Evolutionary conservation across 1,284 basidiomycete species (phyloP), one percentile per base, ranked within the genome.

Genomic region (Sphagnurus paluster): DNA sequence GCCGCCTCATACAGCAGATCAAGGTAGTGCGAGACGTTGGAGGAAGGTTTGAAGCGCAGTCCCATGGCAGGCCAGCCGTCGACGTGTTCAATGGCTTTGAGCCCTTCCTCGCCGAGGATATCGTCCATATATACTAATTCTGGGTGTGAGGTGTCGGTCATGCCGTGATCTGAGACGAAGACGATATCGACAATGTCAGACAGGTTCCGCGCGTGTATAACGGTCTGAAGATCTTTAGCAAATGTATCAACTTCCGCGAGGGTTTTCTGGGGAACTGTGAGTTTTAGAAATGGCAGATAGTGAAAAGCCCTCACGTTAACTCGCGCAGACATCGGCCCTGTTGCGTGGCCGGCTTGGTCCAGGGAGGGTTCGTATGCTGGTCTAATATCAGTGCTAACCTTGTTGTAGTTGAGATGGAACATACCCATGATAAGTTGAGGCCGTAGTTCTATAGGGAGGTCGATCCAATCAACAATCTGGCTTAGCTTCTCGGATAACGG

Each of bases 141-240:
- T 0, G 84, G 80, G 54, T 89, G 77, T 51, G 82, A 84, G 6
- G 92, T 95, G 55, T 87, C 84, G 0, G 84, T 87, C 93, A 97
- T 96, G 3, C 93, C 94, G 61, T 97, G 93, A 65, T 97, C 94
- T 48, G 86, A 90, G 41, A 97, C 90, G 57, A 95, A 92, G 20
- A 96, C 76, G 21, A 97, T 74, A 62, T 97, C 90, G 23, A 95
- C 86, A 21, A 96, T 87, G 28, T 87, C 78, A 1, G 80, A 82
- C 24, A 95, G 72, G 58, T 93, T 90, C 2, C 93, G 80, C n/a
- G 71, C 67, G 23, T 75, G 75, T 24, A 96, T 68, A 1, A 77
- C 72, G 2, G 68, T 64, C 49, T 87, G 80, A 10, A 97, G 67
- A 39, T 82, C 70, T 45, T 77, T 81, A 1, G 91, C 83, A 56